Base-by-base conservation (phyloP, 352 stramenopile species). In the Globisporangium sylvaticum region DNA sequence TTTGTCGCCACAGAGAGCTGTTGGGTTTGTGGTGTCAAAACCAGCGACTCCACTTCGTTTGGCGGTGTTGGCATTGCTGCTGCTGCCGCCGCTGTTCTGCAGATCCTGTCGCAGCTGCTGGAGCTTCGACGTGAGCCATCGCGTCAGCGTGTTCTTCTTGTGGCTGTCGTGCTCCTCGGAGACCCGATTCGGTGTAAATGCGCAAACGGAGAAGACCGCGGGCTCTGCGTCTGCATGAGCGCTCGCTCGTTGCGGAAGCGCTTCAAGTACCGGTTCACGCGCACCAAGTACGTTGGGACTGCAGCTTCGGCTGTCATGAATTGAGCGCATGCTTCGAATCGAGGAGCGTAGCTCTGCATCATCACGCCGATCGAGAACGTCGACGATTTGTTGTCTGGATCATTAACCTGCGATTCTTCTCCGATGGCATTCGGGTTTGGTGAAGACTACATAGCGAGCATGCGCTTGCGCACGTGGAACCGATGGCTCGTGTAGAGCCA, bases 401-500 rank as follows among this genome's bases (percentile, higher is more conserved):
- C 22, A n/a, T 32, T 32, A 10, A n/a, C 25, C 2, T 32, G 56
- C 6, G 42, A 5, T 44, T 53, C 29, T 10, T 52, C 25, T n/a
- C n/a, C 50, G 22, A 31, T 31, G 29, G 58, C 48, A 27, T 12
- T 18, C 37, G 2, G 29, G 29, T 9, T 39, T 52, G 22, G 9
- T 29, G 53, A 31, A 24, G n/a, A n/a, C n/a, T n/a, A n/a, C n/a
- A n/a, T n/a, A 29, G 73, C 68, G 31, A 86, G 63, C 81, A 83
- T 86, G 14, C 81, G 81, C 56, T 86, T 77, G 7, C 74, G 75
- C 18, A 89, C 32, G 66, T 86, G 77, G 52, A 77, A 84, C 6
- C 74, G 75, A 62, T 89, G 77, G n/a, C 79, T 87, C 39, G 66
- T 68, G n/a, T 68, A 70, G 46, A 89, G 57, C 75, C 77, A 87